Base-by-base conservation (phyloP, 2,329 filamentous ascomycete species). In the Colletotrichum cereale region DNA sequence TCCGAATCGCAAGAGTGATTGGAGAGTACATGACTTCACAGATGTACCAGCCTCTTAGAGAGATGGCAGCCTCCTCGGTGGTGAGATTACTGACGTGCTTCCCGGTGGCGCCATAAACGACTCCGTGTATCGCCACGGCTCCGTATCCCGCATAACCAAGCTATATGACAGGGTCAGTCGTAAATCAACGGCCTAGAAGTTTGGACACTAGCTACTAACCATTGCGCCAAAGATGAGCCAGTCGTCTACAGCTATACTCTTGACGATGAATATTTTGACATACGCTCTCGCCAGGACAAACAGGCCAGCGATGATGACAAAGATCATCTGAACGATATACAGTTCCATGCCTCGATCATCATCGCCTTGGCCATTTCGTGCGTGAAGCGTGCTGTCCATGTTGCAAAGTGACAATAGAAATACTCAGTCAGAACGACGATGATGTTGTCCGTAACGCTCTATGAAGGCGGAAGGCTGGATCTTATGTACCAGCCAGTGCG, bases 221-320 rank as follows among this genome's bases (percentile, higher is more conserved):
- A 86, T 77, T 3, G 84, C 83, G 36, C 79, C 60, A 29, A 86
- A 78, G 75, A 86, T 86, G 56, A 87, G 76, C 73, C 80, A 84
- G 79, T 88, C 86, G 60, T 88, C 86, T 4, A 80, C 44, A 0
- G 82, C 79, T 42, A 85, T 76, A 38, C 80, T 82, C 62, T 82
- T 84, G 48, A 85, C 78, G 29, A 87, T 75, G 36, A 81, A 77
- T 1, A 80, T 61, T 67, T 85, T 84, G 56, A 86, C 84, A 75
- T 84, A 86, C 11, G 81, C 81, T 21, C 86, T 82, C 47, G 86
- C 74, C 47, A 81, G 72, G 64, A 84, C 78, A 14, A 82, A 78
- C 24, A 82, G 31, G 68, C 80, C 83, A n/a, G 81, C 76, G 2
- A 81, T 40, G 10, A 76, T 64, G 14, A 84, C 75, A 65, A 83